Base-by-base conservation (phyloP, 805 yeast species). In the Barnettozyma botsteinii region DNA sequence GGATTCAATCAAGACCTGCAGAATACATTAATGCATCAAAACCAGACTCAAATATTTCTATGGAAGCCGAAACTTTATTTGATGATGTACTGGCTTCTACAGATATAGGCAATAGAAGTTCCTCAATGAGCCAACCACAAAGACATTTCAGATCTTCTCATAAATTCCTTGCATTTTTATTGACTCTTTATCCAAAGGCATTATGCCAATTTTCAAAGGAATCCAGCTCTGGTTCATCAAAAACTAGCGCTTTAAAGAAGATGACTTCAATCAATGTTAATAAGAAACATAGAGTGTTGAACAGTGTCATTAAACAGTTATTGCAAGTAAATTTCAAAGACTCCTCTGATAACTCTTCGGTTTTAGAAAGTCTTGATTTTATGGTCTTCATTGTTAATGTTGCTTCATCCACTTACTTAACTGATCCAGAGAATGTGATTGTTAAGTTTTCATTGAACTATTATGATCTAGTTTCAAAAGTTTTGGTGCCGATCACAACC, bases 1-100 rank as follows among this genome's bases (percentile, higher is more conserved):
- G 84, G 83, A 61, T 73, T 3, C 51, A 69, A 40, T 63, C 75
- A 11, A 62, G 76, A 46, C 72, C 80, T 0, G 39, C 48, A 5
- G 78, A 76, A 37, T 75, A 63, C 43, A 37, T 66, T 14, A 55
- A 53, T 20, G 48, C 49, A 19, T 35, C 55, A 4, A 49, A 47
- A 33, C 40, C 42, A 2, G 56, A 48, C 4, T 45, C 57, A 3
- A 44, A 44, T 26, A 48, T 57, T 5, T 29, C 49, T 3, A 35
- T 49, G 21, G 60, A 57, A 35, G 61, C 62, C 6, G 69, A 64
- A 18, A 27, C 49, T 0, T 41, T 68, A n/a, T 67, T 67, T 47
- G 73, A 68, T 26, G 49, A 53, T n/a, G 33, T 62, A 6, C 45
- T 51, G 33, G 56, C 53, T 31, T 40, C 51, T 7, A 46, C 60